Evolutionary conservation across 441 rosid genomes (phyloP).

Genomic region (Syzygium malaccense): DNA sequence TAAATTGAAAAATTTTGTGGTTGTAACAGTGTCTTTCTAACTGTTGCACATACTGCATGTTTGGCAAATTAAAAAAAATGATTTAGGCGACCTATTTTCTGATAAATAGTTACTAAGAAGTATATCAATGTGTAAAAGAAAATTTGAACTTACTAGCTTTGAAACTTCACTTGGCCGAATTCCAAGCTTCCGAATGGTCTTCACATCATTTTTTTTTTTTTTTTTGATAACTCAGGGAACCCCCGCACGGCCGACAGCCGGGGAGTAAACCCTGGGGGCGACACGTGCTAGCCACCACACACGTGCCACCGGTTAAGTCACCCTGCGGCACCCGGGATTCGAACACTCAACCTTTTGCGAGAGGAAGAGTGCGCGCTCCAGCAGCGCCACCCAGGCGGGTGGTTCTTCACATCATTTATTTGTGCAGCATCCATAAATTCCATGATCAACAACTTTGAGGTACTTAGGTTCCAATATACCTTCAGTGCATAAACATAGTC

Average conservation of each 20-base stretch:
- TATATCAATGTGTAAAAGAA: neutral
- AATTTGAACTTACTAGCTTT: constrained; percentile 50
- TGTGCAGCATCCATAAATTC: constrained; percentile 93
- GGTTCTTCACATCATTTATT: constrained; percentile 67
- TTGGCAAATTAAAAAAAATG: neutral
- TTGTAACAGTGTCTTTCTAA: neutral
- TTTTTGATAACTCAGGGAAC: too few relatives aligned
- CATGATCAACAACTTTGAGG: constrained; percentile 86
- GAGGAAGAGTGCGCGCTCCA: too few relatives aligned
- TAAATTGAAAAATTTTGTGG: neutral
- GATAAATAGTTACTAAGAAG: neutral
- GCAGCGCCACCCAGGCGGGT: too few relatives aligned
- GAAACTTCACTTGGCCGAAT: constrained; percentile 74
- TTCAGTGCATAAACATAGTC: constrained; percentile 70
- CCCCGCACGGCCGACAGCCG: too few relatives aligned
- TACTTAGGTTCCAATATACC: constrained; percentile 74
- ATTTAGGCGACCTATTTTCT: neutral
- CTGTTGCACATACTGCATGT: neutral
- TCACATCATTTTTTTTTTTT: too few relatives aligned
- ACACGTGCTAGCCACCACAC: too few relatives aligned
- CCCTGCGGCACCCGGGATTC: too few relatives aligned
- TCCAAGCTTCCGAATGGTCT: constrained; percentile 59
- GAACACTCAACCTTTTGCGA: too few relatives aligned
- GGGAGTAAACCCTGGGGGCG: too few relatives aligned
- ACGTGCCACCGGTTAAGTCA: too few relatives aligned